Base-by-base conservation (phyloP, 2,329 filamentous ascomycete species). In the Penicillium sp. region DNA sequence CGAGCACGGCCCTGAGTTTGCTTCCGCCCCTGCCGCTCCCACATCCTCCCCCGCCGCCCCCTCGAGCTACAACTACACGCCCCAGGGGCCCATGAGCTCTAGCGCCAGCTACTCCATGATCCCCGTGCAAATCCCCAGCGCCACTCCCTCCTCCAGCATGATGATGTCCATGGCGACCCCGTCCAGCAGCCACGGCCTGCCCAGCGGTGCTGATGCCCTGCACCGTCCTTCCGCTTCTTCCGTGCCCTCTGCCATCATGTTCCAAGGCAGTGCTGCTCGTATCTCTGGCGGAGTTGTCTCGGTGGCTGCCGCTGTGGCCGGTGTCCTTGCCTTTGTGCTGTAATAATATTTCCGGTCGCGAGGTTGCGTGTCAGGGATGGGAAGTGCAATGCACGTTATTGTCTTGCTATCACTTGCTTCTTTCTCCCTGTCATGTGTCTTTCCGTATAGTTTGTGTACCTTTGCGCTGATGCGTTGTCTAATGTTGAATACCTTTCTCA, bases 151-250 rank as follows among this genome's bases (percentile, higher is more conserved):
- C 6, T 63, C 36, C 18, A 46, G 40, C 56, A 68, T 66, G 60
- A 63, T 68, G 61, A 63, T 73, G 33, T 55, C 68, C 64, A 59
- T 63, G 71, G 60, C 69, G 4, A 67, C 72, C 1, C 71, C 73
- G 27, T 74, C 69, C 1, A 60, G 54, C 6, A 68, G 59, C 49
- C 24, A 39, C 16, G 56, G 52, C 13, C 19, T 80, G 18, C 81
- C 81, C 31, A 74, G 73, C 47, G 80, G 81, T 54, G 79, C 77
- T 24, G 79, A 78, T 87, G 0, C 78, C 35, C 68, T 75, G 52
- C 75, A 77, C 56, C 69, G 69, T 55, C 76, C 49, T 71, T 77
- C 39, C 68, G 79, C 64, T 69, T 80, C 65, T 59, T 41, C 59
- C 2, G 70, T 39, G 61, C 69, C 31, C 9, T 67, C 61, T 4